Conservation (phyloP, 2,329 filamentous ascomycete species). For the Penicillium sp. region DNA sequence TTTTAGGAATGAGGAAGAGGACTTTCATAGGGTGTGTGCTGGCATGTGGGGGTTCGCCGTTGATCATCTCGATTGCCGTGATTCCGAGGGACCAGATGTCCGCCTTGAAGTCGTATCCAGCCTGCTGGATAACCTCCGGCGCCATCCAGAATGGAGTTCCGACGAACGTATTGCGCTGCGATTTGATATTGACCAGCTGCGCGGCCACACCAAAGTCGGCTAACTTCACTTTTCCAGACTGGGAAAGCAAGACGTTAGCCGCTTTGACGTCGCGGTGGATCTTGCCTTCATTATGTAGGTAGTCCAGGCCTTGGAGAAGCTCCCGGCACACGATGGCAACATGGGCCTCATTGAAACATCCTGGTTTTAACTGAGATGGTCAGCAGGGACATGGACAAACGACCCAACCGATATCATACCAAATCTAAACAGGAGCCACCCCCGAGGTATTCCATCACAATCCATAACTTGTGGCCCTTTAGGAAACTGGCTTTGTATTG, state of each 20-base stretch:
- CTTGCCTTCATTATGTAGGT: conserved; percentile 90
- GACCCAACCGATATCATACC: conserved; percentile 52
- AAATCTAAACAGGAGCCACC: conserved; percentile 94
- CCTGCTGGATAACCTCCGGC: conserved; percentile 88
- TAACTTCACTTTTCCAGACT: conserved; percentile 87
- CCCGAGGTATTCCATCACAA: conserved; percentile 97
- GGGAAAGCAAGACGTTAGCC: conserved; percentile 91
- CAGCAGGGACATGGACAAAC: conserved; percentile 13
- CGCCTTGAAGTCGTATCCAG: conserved; percentile 81
- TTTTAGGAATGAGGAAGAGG: conserved; percentile 87
- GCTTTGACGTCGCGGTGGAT: conserved; percentile 97
- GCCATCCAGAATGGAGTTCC: conserved; percentile 98
- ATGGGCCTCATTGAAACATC: conserved; percentile 81
- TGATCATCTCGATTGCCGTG: conserved; percentile 84
- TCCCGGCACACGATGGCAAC: conserved; percentile 95
- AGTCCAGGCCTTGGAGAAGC: conserved; percentile 84
- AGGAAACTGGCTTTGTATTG: conserved; percentile 96
- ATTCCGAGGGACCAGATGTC: conserved; percentile 94
- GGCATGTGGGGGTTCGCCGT: conserved; percentile 85
- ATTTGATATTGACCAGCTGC: conserved; percentile 96
- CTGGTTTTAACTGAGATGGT: conserved; percentile 74
- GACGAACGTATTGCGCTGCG: conserved; percentile 94
- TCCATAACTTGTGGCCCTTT: conserved; percentile 97
- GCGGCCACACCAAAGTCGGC: conserved; percentile 97
- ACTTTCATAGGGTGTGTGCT: conserved; percentile 92